Evolutionary conservation across 208 protist genomes (phyloP).

Genomic region (Crithidia thermophila): DNA sequence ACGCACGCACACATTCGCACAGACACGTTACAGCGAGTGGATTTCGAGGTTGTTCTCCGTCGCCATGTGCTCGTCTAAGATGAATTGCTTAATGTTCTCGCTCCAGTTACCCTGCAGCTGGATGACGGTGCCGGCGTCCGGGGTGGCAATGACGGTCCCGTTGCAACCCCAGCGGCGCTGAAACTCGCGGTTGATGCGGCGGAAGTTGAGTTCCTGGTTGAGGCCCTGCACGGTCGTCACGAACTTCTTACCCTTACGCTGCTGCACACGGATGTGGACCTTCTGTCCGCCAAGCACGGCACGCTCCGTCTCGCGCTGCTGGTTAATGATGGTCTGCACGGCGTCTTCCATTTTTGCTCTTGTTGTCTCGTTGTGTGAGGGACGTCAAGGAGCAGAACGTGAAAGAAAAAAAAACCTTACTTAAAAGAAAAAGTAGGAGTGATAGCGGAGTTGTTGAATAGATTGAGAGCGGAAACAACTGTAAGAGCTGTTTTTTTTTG

Average conservation of each 20-base stretch:
- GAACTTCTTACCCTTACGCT: constrained; percentile 96
- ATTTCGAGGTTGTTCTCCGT: constrained; percentile 91
- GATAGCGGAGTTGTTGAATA: background rate
- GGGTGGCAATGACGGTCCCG: constrained; percentile 90
- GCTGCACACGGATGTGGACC: constrained; percentile 97
- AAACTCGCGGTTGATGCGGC: constrained; percentile 92
- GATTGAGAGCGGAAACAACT: constrained; percentile 8
- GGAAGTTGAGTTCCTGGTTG: constrained; percentile 92
- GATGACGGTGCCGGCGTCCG: constrained; percentile 91
- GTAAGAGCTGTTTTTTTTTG: background rate
- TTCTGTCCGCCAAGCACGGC: constrained; percentile 68
- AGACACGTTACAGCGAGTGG: constrained; percentile 92
- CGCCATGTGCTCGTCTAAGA: constrained; percentile 93
- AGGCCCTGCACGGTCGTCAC: constrained; percentile 97
- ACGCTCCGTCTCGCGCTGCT: constrained; percentile 69
- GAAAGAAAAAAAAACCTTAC: constrained; percentile 1
- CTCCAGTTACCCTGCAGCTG: constrained; percentile 97
- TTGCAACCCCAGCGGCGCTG: constrained; percentile 95
- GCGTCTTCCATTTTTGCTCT: constrained; percentile 39
- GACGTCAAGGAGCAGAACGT: constrained; percentile 7
- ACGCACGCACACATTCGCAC: too few relatives aligned
- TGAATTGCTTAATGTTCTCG: constrained; percentile 92
- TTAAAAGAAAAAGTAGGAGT: background rate
- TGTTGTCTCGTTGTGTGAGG: background rate
- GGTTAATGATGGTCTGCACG: constrained; percentile 45